phyloP scores from a whole-genome alignment of 768 basidiomycete species.

The Xanthoconium purpureum region DNA sequence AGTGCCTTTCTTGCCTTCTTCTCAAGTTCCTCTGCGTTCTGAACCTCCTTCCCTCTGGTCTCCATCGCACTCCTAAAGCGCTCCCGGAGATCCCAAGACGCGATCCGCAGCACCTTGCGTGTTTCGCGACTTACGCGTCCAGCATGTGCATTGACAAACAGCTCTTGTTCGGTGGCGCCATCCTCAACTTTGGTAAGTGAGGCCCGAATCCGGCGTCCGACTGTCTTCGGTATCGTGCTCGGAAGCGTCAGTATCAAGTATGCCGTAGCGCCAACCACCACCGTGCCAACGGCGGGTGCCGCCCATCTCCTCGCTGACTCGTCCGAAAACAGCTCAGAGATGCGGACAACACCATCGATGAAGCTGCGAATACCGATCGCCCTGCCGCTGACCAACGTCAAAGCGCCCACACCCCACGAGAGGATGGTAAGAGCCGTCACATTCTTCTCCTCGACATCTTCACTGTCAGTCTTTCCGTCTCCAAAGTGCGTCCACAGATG shows the following conservation, averaged over 20 bases:
- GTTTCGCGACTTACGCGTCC: conserved; percentile 78
- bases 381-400: conserved; percentile 88
- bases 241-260: conserved; percentile 90
- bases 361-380: conserved; percentile 70
- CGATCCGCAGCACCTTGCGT: conserved; percentile 87
- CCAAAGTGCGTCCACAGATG: conserved; percentile 73
- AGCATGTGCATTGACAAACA: conserved; percentile 66
- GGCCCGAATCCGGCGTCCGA: conserved; percentile 79
- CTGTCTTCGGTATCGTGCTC: conserved; percentile 79
- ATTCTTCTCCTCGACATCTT: conserved; percentile 38
- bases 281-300: conserved; percentile 78
- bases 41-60: conserved; percentile 72
- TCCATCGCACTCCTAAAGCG: conserved; percentile 81
- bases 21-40: conserved; percentile 71
- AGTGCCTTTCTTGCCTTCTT: conserved; percentile 66
- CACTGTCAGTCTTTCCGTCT: conserved; percentile 36
- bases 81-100: conserved; percentile 86
- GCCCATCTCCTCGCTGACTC: conserved; percentile 83
- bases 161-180: conserved; percentile 46
- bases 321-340: conserved; percentile 78
- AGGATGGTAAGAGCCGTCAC: conserved; percentile 67
- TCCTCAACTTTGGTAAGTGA: conserved; percentile 51
- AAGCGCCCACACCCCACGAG: conserved; percentile 76
- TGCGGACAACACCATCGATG: conserved; percentile 72
- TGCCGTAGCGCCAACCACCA: conserved; percentile 66